Evolutionary conservation across 805 yeast genomes (phyloP), one percentile per base, ranked within the genome.

Genomic region (Metschnikowia orientalis): DNA sequence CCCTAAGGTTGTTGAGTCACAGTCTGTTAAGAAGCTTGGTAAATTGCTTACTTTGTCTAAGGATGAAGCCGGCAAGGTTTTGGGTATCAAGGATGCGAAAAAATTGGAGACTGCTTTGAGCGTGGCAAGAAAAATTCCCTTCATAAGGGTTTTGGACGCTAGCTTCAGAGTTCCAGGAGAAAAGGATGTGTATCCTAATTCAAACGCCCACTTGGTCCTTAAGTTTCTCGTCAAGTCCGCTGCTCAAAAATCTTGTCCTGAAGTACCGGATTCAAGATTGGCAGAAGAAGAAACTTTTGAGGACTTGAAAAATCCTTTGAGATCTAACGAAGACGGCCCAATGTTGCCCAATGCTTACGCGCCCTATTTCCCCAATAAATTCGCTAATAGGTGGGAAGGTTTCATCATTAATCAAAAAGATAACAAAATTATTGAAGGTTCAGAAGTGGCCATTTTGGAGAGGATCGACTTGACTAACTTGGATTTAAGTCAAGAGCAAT

Each of bases 131-230:
- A 63, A 70, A 19, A 74, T 88, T 20, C 96, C 97, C 26, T 59
- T 67, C 28, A 57, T 89, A 30, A 76, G 81, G 48, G 63, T 88
- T 10, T 44, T 88, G 18, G 75, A 73, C 32, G 80, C 94, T 26
- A 76, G 74, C 37, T 87, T 87, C 61, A 71, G 73, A 42, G 95
- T 90, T 26, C 90, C 95, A 3, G 97, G 97, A 20, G 97, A 89
- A 63, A 54, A 59, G 10, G 64, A 64, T 18, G 78, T 84, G 18
- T 81, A 95, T 17, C 69, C 73, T 16, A 35, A 44, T 30, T 76
- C 97, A 2, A 72, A 73, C 30, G 78, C 86, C 6, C 89, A 86
- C 57, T 63, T 94, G 38, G 78, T 77, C 18, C 44, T 92, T 15
- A 87, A 89, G 57, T 81, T 83, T 38, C 57, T 85, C 26, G 75